phyloP scores from a whole-genome alignment of 768 basidiomycete genomes.

The Russula sp. region DNA sequence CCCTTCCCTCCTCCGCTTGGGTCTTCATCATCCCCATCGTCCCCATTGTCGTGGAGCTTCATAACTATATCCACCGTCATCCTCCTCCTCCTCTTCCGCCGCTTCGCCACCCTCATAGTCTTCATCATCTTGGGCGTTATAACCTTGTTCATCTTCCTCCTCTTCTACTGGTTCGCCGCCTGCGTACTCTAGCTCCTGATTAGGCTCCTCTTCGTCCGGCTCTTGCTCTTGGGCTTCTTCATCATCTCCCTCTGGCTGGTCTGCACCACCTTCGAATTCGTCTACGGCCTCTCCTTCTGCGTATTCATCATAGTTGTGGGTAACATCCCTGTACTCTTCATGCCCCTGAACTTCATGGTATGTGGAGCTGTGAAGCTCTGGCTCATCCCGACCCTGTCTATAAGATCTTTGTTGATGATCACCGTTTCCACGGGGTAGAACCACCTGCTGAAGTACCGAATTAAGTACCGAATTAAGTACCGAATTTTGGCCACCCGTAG shows the following conservation, averaged over 20 bases:
- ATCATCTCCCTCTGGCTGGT: neutral
- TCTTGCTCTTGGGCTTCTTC: neutral
- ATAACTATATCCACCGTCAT: neutral
- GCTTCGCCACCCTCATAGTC: neutral
- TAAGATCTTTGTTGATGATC: neutral
- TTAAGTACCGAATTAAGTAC: neutral
- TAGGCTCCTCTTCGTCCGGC: neutral
- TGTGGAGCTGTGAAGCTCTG: neutral
- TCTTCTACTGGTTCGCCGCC: neutral
- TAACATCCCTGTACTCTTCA: neutral
- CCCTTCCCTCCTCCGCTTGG: neutral
- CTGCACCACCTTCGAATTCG: neutral
- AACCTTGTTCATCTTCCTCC: neutral
- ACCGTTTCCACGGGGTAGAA: neutral
- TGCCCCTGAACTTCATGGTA: neutral
- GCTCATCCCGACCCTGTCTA: neutral
- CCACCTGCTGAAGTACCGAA: neutral
- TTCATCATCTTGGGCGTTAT: neutral
- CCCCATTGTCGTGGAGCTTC: neutral
- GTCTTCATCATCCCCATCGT: neutral
- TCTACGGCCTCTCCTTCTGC: neutral
- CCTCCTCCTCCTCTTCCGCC: neutral
- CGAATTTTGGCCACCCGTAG: neutral
- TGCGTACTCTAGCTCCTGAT: neutral
- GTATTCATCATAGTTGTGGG: neutral